phyloP scores from a whole-genome alignment of 305 asterid genomes.

The Striga hermonthica region DNA sequence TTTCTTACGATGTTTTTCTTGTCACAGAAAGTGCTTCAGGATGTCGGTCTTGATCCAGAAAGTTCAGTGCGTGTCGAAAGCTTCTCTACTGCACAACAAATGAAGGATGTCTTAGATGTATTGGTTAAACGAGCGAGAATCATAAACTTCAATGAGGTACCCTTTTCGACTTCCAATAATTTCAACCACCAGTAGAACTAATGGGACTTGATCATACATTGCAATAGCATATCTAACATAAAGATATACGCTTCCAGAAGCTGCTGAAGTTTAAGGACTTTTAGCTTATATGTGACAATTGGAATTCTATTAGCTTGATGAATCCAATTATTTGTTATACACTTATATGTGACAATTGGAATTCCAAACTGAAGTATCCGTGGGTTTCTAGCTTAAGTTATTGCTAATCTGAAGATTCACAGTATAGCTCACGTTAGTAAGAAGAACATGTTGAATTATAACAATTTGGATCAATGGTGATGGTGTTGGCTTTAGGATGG shows the following conservation, averaged over 20 bases:
- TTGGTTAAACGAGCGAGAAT: conserved; percentile 63
- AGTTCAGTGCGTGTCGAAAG: conserved; percentile 40
- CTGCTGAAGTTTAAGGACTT: neutral
- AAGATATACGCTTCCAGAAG: neutral
- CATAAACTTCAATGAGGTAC: conserved; percentile 67
- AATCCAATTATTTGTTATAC: neutral
- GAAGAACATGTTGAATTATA: neutral
- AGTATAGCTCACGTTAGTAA: neutral
- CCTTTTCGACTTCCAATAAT: conserved; percentile 9
- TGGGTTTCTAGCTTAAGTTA: neutral
- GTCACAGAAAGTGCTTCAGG: conserved; percentile 61
- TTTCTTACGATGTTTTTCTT: neutral
- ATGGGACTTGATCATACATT: conserved; percentile 14
- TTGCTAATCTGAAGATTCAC: neutral
- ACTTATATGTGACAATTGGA: neutral
- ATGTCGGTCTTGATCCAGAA: conserved; percentile 35
- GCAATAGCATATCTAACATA: neutral
- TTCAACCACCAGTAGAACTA: conserved; percentile 21
- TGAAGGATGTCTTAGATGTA: conserved; percentile 36
- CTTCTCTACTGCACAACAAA: conserved; percentile 46
- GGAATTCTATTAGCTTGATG: neutral
- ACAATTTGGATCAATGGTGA: neutral
- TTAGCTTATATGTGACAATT: neutral
- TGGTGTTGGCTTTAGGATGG: neutral
- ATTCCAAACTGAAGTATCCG: neutral